Evolutionary conservation across 441 rosid genomes (phyloP).

Genomic region (Adansonia gregorii): DNA sequence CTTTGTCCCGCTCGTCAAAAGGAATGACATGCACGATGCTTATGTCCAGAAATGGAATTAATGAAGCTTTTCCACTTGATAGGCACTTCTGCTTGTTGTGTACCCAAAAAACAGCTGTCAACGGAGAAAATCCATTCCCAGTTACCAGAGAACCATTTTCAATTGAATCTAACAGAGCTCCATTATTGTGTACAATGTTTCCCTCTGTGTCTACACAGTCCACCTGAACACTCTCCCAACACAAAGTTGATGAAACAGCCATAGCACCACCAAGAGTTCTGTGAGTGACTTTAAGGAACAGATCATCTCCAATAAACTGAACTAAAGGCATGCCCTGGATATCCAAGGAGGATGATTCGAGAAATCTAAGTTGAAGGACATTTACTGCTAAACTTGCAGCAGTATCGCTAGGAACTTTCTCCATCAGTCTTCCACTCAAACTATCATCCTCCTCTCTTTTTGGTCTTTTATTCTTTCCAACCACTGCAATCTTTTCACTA

Average conservation of each 20-base stretch:
- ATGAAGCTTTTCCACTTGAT: conserved; percentile 41
- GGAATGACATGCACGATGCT: conserved; percentile 83
- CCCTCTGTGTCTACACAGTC: conserved; percentile 80
- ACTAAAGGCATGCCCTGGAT: conserved; percentile 81
- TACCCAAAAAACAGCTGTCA: conserved; percentile 91
- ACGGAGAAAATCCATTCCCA: conserved; percentile 53
- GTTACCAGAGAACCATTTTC: conserved; percentile 46
- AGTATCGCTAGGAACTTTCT: conserved; percentile 94
- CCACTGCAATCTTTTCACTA: conserved; percentile 71
- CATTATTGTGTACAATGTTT: conserved; percentile 47
- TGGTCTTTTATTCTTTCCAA: conserved; percentile 63
- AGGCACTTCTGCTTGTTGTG: conserved; percentile 56
- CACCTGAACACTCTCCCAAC: conserved; percentile 82
- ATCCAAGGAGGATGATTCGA: conserved; percentile 65
- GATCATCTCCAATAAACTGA: conserved; percentile 82
- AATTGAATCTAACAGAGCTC: conserved; percentile 24
- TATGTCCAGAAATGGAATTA: conserved; percentile 74
- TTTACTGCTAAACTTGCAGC: conserved; percentile 76
- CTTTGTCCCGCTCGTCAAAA: conserved; percentile 75
- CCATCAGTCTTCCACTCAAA: conserved; percentile 64
- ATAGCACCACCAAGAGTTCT: conserved; percentile 98
- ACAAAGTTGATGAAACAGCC: conserved; percentile 78
- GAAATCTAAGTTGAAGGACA: conserved; percentile 78
- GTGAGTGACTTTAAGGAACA: conserved; percentile 79
- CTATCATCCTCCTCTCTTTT: conserved; percentile 40